Evolutionary conservation across 179 eudicot genomes (phyloP).

Genomic region (Nepenthes alata): DNA sequence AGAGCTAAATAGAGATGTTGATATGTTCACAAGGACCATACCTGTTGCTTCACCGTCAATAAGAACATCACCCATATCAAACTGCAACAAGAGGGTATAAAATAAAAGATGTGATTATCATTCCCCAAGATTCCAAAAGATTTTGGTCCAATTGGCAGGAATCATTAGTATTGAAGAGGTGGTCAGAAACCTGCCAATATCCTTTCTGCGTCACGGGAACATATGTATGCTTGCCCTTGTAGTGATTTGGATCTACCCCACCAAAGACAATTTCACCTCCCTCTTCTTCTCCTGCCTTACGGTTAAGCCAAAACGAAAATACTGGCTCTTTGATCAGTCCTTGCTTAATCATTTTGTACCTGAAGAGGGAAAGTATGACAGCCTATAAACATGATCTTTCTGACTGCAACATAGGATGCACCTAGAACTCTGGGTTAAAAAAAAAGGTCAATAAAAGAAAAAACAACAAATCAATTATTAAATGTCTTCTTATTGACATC

Average conservation of each 20-base stretch:
- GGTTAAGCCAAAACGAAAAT: conserved; percentile 21
- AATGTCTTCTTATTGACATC: not conserved
- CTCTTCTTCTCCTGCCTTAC: conserved; percentile 12
- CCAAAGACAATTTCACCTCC: conserved; percentile 22
- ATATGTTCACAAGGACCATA: not conserved
- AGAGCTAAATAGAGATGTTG: not conserved
- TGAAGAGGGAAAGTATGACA: not conserved
- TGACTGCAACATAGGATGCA: too few species aligned
- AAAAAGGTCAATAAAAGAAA: not conserved
- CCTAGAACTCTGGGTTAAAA: too few species aligned
- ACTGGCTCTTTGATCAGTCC: conserved; percentile 17
- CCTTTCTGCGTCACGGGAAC: conserved; percentile 19
- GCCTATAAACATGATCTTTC: too few species aligned
- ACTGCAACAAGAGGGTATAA: conserved; percentile 5
- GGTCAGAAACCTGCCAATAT: conserved; percentile 16
- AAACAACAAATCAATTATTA: not conserved
- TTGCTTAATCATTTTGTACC: conserved; percentile 19
- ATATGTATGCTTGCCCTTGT: conserved; percentile 16
- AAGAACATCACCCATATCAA: conserved; percentile 16
- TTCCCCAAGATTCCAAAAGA: not conserved
- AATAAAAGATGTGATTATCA: not conserved
- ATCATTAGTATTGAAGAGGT: not conserved
- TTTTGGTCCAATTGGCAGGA: not conserved
- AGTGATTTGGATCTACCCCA: conserved; percentile 18
- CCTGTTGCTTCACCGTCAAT: conserved; percentile 11